Percentiles rank a stretch among this genome's conserved stretches.
Conservation (phyloP, 2,329 filamentous ascomycete genomes). For the Xylaria arbuscula region DNA sequence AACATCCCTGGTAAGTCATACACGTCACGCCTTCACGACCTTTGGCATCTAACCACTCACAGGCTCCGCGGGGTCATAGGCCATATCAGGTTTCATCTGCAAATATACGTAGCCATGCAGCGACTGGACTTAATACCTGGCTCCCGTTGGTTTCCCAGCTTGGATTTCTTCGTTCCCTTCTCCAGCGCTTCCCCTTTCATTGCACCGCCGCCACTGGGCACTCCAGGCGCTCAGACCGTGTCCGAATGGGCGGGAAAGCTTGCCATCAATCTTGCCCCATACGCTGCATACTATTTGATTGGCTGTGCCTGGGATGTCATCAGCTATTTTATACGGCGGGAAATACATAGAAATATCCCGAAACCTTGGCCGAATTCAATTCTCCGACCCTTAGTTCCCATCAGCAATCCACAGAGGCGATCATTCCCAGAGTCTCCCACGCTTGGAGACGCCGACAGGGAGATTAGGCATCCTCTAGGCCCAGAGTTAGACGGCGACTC, state of each 20-base stretch:
- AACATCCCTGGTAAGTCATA: constrained; percentile 45
- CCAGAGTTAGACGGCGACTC: constrained; percentile 42
- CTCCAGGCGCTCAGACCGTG: constrained; percentile 54
- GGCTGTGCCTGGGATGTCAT: constrained; percentile 54
- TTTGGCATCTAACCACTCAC: constrained; percentile 31
- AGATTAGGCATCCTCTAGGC: constrained; percentile 45
- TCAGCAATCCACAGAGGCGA: constrained; percentile 37
- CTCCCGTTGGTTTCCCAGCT: constrained; percentile 56
- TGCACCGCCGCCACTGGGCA: constrained; percentile 56
- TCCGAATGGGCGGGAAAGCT: constrained; percentile 57
- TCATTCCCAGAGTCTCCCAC: constrained; percentile 49
- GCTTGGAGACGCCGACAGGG: constrained; percentile 48
- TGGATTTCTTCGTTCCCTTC: constrained; percentile 66
- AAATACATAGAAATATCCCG: constrained; percentile 56
- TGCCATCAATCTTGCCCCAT: constrained; percentile 59
- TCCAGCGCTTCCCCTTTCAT: constrained; percentile 62
- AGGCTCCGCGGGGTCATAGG: constrained; percentile 45
- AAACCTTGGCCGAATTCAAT: constrained; percentile 40
- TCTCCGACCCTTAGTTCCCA: constrained; percentile 24
- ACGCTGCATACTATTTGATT: constrained; percentile 59
- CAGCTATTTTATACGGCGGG: constrained; percentile 52
- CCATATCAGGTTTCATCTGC: constrained; percentile 62
- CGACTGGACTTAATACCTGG: constrained; percentile 60
- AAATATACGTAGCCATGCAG: constrained; percentile 65
- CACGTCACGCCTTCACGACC: not conserved